Base-by-base conservation (phyloP, 83 land plant species). In the Diphasiastrum complanatum region DNA sequence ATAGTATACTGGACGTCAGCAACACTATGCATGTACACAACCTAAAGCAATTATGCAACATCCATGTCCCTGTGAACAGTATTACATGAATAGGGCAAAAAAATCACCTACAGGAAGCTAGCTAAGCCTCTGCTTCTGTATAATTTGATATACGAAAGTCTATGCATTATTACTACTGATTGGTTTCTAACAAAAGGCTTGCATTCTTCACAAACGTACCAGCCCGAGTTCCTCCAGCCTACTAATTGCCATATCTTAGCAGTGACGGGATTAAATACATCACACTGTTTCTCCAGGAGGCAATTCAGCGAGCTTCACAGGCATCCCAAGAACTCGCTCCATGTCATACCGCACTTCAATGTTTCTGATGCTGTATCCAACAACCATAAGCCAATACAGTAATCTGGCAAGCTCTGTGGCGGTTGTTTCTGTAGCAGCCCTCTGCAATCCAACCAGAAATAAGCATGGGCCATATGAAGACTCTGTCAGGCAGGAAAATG, bases 291-390 rank as follows among this genome's bases (percentile, higher is more conserved):
- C 98, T 26, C 91, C 91, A 19, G 96, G 88, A 19, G 96, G 88
- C 33, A 92, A 69, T 69, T 92, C 91, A 5, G 90, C 79, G 48
- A 79, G 76, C 65, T 88, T 92, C 2, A 76, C 60, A 16, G 88
- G 77, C 65, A 82, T 69, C 5, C 88, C 97, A 23, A 92, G 79
- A 0, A 92, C 82, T 34, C 80, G 66, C 49, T 92, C 96, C 98
- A 88, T 92, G 69, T 92, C 98, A 75, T 83, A 81, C 0, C 96
- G 83, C 32, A 88, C 95, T 64, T 92, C 91, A 59, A 92, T 92
- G 57, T 88, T 92, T 10, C 98, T 72, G 41, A 92, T 79, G 78
- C 95, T 81, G 76, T 92, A 92, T 24, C 96, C 95, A 33, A 92
- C 96, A 38, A 92, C 86, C 98, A 92, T 91, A 30, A 91, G 60